Base-by-base conservation (phyloP, 2,329 filamentous ascomycete species). In the Trichoderma koningiopsis region DNA sequence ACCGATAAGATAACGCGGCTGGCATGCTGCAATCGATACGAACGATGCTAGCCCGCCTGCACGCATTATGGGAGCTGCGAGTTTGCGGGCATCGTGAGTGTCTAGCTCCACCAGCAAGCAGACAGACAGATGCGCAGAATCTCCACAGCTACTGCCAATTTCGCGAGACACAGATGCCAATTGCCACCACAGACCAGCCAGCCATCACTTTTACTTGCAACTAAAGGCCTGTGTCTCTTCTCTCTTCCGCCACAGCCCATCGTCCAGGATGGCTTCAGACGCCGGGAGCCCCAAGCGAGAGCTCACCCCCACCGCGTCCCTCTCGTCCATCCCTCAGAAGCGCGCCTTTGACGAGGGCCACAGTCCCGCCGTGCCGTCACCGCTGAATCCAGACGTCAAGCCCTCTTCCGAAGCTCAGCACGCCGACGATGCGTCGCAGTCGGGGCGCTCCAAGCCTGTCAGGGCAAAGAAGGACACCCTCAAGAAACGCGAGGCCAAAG, bases 311-410 rank as follows among this genome's bases (percentile, higher is more conserved):
- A 77, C 77, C 27, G 74, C 78, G 19, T 75, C 81, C 6, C 74
- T 80, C 78, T 80, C 84, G 62, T 83, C 84, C 11, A 81, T 90
- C 29, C 88, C 89, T 4, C 86, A 90, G 76, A 92, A 92, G 75
- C 88, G 90, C 70, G 81, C 83, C 27, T 83, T 91, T 35, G 90
- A 92, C 71, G 90, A 92, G 74, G 88, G 88, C 76, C 89, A 94
- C 78, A 86, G 86, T 71, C 91, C 92, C 5, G 85, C 89, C 14
- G 84, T 93, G 2, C 88, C 91, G 3, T 94, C 92, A 13, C 91
- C 91, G 33, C 86, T 94, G 71, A 94, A 94, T 74, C 89, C 89
- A 58, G 88, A 91, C 57, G 84, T 85, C 71, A 87, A 77, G 70
- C 73, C 77, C 11, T 76, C 76, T 53, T 76, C 76, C 59, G 82